Evolutionary conservation across 257 asterid species (phyloP).

Genomic region (Fraxinus cuspidata): DNA sequence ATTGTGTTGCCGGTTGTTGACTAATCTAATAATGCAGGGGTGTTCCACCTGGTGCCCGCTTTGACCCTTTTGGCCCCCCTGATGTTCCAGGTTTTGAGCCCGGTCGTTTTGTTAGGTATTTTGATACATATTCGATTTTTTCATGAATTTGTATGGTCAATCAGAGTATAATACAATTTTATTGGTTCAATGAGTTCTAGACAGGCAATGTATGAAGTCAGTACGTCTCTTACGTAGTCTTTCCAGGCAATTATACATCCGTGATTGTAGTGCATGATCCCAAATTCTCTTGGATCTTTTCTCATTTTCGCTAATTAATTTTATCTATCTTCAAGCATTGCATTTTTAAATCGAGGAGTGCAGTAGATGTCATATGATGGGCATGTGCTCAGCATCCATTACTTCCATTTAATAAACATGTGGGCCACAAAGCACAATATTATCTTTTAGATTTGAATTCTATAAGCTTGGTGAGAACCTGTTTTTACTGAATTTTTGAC

Average conservation of each 20-base stretch:
- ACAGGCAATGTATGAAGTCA: not conserved
- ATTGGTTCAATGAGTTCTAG: not conserved
- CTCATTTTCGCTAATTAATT: not conserved
- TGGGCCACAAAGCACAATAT: not conserved
- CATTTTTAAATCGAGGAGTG: not conserved
- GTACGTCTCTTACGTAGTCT: too few relatives aligned
- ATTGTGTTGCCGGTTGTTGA: constrained; percentile 36
- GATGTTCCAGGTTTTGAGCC: constrained; percentile 89
- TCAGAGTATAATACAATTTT: constrained; percentile 19
- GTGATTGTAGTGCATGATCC: not conserved
- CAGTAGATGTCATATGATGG: not conserved
- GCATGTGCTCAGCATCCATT: not conserved
- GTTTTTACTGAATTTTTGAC: not conserved
- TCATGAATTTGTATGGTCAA: not conserved
- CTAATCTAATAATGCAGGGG: constrained; percentile 43
- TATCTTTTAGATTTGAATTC: not conserved
- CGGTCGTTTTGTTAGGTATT: constrained; percentile 66
- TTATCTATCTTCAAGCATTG: not conserved
- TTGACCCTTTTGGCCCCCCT: constrained; percentile 93
- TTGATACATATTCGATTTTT: not conserved
- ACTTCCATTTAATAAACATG: not conserved
- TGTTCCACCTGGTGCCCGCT: constrained; percentile 88
- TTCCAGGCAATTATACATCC: not conserved
- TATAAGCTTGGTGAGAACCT: not conserved
- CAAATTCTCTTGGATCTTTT: not conserved